Evolutionary conservation across 768 basidiomycete genomes (phyloP), one percentile per base, ranked within the genome.

Genomic region (Russula abietina): DNA sequence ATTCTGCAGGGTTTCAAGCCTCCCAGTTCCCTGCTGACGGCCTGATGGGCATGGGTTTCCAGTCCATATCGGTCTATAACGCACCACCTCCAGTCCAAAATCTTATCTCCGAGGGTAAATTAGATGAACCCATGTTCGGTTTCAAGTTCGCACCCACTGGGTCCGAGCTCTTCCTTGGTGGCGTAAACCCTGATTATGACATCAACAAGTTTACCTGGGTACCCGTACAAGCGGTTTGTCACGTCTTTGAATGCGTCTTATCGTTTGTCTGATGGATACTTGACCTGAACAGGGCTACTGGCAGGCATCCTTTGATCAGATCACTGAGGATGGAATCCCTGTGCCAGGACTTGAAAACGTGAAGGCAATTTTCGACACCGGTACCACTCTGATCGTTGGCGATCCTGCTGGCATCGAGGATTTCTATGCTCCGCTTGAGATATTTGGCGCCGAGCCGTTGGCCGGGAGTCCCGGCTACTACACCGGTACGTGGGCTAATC

Each of bases 111-210:
- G 71, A 79, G 50, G 70, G 69, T n/a, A 57, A 61, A 43, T 69
- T 75, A 3, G 60, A 72, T 5, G 64, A 75, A 26, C 68, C 75
- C 50, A 71, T 76, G 64, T 84, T 85, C 62, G 75, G 78, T 33
- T 77, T 85, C 68, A 79, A 80, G 61, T 73, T 85, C 49, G 68
- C 77, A 8, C 22, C 72, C 16, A 69, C 71, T 12, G 76, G 75
- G 30, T 33, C 59, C 0, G 59, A 65, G 49, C 63, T 65, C n/a
- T 61, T 16, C 30, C 17, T 65, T 17, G 63, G 63, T 45, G 63
- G 63, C 2, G 39, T 46, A 22, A 57, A 65, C 24, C 16, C 30
- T 6, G 36, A 6, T 2, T 60, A 41, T 5, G 22, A 43, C n/a
- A n/a, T n/a, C n/a, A n/a, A n/a, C n/a, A n/a, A n/a, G n/a, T 65